Evolutionary conservation across 148 eudicot genomes (phyloP).

Genomic region (Nyssa sinensis): DNA sequence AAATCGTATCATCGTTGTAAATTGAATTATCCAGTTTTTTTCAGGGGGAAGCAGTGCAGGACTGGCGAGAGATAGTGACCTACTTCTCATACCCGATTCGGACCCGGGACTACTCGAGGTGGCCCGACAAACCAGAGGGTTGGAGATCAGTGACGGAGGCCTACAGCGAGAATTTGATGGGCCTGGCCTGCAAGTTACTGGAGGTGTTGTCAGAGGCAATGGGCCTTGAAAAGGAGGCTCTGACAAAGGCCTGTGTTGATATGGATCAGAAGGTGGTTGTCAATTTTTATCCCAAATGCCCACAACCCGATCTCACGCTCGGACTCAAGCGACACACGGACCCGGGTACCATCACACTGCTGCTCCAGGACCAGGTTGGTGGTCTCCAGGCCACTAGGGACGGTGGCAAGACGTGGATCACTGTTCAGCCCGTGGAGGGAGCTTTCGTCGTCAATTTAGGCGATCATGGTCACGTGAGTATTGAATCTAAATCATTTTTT

Average conservation of each 20-base stretch:
- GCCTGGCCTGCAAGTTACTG: too few species aligned
- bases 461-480: too few species aligned
- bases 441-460: conserved; percentile 81
- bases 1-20: too few species aligned
- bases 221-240: too few species aligned
- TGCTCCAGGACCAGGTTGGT: conserved; percentile 71
- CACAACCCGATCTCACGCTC: too few species aligned
- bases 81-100: conserved; percentile 60
- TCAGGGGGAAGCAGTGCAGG: conserved; percentile 71
- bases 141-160: conserved; percentile 58
- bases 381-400: conserved; percentile 77
- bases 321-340: too few species aligned
- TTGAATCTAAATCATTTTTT: too few species aligned
- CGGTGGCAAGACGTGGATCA: conserved; percentile 86
- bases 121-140: conserved; percentile 77
- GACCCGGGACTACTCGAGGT: conserved; percentile 62
- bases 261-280: too few species aligned
- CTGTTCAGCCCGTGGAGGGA: conserved; percentile 81
- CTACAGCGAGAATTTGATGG: conserved; percentile 68
- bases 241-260: too few species aligned
- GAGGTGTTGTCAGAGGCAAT: too few species aligned
- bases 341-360: conserved; percentile 70
- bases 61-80: conserved; percentile 71
- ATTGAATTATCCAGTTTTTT: too few species aligned
- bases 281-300: too few species aligned